A percentile compares a stretch with the other conserved stretches of the same genome.
phyloP scores from a whole-genome alignment of 2,329 filamentous ascomycete genomes.

The Cordyceps farinosa region DNA sequence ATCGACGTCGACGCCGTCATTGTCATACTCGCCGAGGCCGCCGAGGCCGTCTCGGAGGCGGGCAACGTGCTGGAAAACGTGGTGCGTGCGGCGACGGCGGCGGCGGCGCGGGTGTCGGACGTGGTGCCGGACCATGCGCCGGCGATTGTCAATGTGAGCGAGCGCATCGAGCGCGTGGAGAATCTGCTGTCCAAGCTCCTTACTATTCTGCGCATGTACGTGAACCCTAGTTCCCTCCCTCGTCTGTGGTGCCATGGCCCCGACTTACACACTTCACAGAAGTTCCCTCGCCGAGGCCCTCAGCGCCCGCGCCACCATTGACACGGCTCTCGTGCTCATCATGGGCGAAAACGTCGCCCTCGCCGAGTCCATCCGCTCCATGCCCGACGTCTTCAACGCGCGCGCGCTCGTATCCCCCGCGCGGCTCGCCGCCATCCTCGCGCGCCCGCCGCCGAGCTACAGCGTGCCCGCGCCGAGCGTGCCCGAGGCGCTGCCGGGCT shows the following conservation, averaged over 20 bases:
- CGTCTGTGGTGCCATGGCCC: too few species aligned
- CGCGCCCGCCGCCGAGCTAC: conserved; percentile 18
- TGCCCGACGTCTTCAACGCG: conserved; percentile 19
- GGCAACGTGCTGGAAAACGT: conserved; percentile 18
- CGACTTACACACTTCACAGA: conserved; percentile 13
- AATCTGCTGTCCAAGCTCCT: conserved; percentile 20
- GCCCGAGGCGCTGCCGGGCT: conserved; percentile 19
- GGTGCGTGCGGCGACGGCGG: conserved; percentile 3
- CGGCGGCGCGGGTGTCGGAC: not conserved
- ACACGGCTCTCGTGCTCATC: conserved; percentile 17
- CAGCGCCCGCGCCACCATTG: conserved; percentile 16
- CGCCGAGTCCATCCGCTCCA: conserved; percentile 16
- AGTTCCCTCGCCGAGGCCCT: conserved; percentile 18
- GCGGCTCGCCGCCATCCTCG: conserved; percentile 15
- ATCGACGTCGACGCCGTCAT: conserved; percentile 22
- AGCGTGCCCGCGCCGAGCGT: conserved; percentile 12
- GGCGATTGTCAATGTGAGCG: conserved; percentile 16
- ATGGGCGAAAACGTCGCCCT: conserved; percentile 19
- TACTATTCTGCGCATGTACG: conserved; percentile 21
- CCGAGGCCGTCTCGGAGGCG: conserved; percentile 22
- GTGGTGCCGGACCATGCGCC: not conserved
- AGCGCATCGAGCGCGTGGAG: conserved; percentile 20
- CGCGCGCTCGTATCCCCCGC: conserved; percentile 11
- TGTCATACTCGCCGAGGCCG: conserved; percentile 19
- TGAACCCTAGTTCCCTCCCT: not conserved